Evolutionary conservation across 2,329 filamentous ascomycete species (phyloP).

Genomic region (Fusarium sp.): DNA sequence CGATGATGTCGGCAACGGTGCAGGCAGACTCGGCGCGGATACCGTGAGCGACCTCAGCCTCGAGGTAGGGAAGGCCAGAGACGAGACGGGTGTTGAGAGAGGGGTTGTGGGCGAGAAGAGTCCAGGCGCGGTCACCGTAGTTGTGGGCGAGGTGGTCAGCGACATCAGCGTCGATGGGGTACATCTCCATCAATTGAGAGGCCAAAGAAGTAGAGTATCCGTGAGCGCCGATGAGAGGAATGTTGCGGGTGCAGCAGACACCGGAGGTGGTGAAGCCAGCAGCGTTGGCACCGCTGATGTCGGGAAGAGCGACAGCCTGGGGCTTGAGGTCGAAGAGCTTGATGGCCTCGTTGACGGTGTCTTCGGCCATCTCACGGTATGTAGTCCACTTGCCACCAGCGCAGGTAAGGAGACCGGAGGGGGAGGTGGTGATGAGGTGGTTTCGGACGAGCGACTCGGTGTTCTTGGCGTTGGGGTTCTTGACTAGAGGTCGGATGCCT

Average conservation of each 20-base stretch:
- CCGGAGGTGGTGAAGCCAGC: conserved; percentile 68
- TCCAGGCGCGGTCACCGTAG: conserved; percentile 73
- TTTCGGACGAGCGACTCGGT: conserved; percentile 86
- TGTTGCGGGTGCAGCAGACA: conserved; percentile 77
- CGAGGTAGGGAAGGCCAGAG: conserved; percentile 76
- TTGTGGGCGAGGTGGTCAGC: conserved; percentile 56
- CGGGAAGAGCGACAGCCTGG: conserved; percentile 64
- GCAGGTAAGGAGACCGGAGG: conserved; percentile 81
- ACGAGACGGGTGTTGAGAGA: conserved; percentile 71
- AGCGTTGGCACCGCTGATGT: conserved; percentile 73
- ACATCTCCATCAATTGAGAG: conserved; percentile 53
- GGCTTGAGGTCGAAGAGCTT: conserved; percentile 71
- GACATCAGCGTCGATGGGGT: conserved; percentile 55
- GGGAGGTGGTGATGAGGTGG: conserved; percentile 80
- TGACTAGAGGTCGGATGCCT: conserved; percentile 80
- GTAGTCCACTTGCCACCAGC: conserved; percentile 91
- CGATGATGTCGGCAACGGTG: conserved; percentile 77
- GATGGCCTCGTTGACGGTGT: conserved; percentile 84
- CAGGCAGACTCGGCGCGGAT: conserved; percentile 79
- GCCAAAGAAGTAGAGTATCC: conserved; percentile 63
- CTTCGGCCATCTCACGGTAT: conserved; percentile 89
- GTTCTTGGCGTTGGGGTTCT: conserved; percentile 83
- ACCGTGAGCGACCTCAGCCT: conserved; percentile 79
- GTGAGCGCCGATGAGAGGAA: conserved; percentile 81
- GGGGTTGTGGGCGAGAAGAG: conserved; percentile 67